phyloP scores from a whole-genome alignment of 2,329 filamentous ascomycete genomes.

The Ceratocystis diversiconidia region DNA sequence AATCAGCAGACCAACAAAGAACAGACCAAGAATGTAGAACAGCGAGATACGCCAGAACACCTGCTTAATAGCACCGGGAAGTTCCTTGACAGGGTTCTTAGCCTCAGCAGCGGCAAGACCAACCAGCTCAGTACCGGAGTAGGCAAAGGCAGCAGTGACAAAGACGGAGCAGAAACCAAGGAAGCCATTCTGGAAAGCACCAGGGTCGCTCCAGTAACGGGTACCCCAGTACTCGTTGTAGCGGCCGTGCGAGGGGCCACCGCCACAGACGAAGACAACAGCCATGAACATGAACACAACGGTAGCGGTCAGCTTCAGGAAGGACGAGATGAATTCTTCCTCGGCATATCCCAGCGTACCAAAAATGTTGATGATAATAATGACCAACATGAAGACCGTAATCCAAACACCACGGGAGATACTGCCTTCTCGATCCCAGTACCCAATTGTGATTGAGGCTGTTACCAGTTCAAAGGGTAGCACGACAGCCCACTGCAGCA shows the following conservation, averaged over 20 bases:
- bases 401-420: conserved; percentile 39
- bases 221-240: conserved; percentile 32
- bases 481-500: conserved; percentile 38
- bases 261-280: conserved; percentile 42
- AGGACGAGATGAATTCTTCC: conserved; percentile 42
- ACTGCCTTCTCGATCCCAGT: conserved; percentile 31
- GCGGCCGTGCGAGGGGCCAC: conserved; percentile 34
- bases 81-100: conserved; percentile 49
- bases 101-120: conserved; percentile 58
- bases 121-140: conserved; percentile 53
- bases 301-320: conserved; percentile 43
- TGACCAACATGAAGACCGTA: conserved; percentile 35
- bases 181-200: conserved; percentile 53
- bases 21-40: conserved; percentile 37
- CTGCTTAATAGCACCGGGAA: conserved; percentile 70
- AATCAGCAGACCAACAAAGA: conserved; percentile 34
- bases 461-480: conserved; percentile 39
- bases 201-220: conserved; percentile 31
- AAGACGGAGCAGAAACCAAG: conserved; percentile 55
- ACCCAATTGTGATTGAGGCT: conserved; percentile 36
- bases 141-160: conserved; percentile 55
- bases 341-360: conserved; percentile 39
- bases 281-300: conserved; percentile 49
- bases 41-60: conserved; percentile 42
- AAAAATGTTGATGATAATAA: conserved; percentile 40